Percentiles rank a stretch among this genome's conserved stretches.
Evolutionary conservation across 352 stramenopile genomes (phyloP).

Genomic region (Globisporangium cystogenes): DNA sequence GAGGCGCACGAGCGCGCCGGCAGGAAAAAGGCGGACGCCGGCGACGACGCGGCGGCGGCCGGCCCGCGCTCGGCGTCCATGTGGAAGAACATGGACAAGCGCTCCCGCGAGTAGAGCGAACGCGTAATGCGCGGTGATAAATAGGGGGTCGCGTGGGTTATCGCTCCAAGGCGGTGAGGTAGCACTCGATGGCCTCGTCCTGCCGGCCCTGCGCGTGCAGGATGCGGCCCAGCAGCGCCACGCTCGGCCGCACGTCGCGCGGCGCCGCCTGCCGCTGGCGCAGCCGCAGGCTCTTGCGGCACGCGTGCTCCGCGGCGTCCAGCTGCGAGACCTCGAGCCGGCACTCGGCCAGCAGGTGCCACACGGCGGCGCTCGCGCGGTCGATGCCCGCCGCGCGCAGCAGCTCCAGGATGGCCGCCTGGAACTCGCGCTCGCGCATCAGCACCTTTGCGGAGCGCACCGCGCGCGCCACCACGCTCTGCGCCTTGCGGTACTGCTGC

Average conservation of each 20-base stretch:
- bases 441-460: slow-evolving; percentile 28
- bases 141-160: slow-evolving; percentile 12
- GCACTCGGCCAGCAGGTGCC: slow-evolving; percentile 52
- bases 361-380: slow-evolving; percentile 39
- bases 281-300: slow-evolving; percentile 38
- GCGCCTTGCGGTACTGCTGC: slow-evolving; percentile 40
- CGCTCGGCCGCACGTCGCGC: slow-evolving; percentile 13
- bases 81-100: slow-evolving; percentile 40
- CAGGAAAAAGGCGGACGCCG: not conserved
- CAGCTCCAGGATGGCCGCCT: slow-evolving; percentile 55
- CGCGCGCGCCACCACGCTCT: slow-evolving; percentile 33
- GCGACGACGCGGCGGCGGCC: slow-evolving; percentile 1
- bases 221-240: slow-evolving; percentile 45
- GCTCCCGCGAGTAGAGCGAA: slow-evolving; percentile 9
- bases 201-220: slow-evolving; percentile 41
- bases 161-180: slow-evolving; percentile 50
- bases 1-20: slow-evolving; percentile 24
- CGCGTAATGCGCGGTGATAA: slow-evolving; percentile 5
- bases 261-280: slow-evolving; percentile 18
- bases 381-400: slow-evolving; percentile 39
- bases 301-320: slow-evolving; percentile 46
- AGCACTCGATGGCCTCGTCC: slow-evolving; percentile 58
- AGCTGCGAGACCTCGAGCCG: slow-evolving; percentile 40
- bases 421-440: slow-evolving; percentile 51
- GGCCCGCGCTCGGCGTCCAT: slow-evolving; percentile 23